Percentiles rank a stretch among this genome's conserved stretches.
phyloP scores from a whole-genome alignment of 2,329 filamentous ascomycete genomes.

The Talaromyces sp. region DNA sequence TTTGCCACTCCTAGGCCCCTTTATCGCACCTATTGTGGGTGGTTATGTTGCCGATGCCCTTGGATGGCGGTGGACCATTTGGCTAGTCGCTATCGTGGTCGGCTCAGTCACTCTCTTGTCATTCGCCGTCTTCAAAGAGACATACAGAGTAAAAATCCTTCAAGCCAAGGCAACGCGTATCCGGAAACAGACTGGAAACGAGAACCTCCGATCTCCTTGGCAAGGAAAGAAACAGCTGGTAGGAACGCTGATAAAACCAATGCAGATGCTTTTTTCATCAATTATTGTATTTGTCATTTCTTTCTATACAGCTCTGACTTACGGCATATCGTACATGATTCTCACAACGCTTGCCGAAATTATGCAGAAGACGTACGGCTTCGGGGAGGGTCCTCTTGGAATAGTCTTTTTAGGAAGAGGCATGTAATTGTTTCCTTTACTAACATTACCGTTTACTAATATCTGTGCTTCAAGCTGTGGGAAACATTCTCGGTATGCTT shows the following conservation, averaged over 20 bases:
- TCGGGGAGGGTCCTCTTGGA: slow-evolving; percentile 42
- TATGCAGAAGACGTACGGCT: slow-evolving; percentile 45
- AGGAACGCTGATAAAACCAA: slow-evolving; percentile 45
- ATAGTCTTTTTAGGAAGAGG: slow-evolving; percentile 43
- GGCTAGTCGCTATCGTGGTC: slow-evolving; percentile 46
- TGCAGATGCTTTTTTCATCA: slow-evolving; percentile 44
- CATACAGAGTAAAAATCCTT: background rate
- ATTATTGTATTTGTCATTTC: slow-evolving; percentile 43
- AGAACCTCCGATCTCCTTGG: slow-evolving; percentile 14
- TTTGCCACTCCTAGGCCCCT: background rate
- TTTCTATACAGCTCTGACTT: slow-evolving; percentile 16
- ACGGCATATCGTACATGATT: slow-evolving; percentile 50
- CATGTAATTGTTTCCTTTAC: slow-evolving; percentile 6
- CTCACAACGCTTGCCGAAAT: slow-evolving; percentile 52
- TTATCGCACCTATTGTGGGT: slow-evolving; percentile 42
- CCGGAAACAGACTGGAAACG: background rate
- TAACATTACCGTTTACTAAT: background rate
- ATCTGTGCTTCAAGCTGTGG: slow-evolving; percentile 19
- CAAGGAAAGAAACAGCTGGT: slow-evolving; percentile 39
- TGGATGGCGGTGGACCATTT: slow-evolving; percentile 51
- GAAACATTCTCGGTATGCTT: slow-evolving; percentile 36
- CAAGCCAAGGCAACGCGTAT: background rate
- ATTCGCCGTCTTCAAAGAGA: slow-evolving; percentile 32
- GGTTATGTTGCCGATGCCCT: slow-evolving; percentile 47
- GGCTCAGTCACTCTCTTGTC: slow-evolving; percentile 24